Base-by-base conservation (phyloP, 352 stramenopile species). In the Pythium insidiosum region DNA sequence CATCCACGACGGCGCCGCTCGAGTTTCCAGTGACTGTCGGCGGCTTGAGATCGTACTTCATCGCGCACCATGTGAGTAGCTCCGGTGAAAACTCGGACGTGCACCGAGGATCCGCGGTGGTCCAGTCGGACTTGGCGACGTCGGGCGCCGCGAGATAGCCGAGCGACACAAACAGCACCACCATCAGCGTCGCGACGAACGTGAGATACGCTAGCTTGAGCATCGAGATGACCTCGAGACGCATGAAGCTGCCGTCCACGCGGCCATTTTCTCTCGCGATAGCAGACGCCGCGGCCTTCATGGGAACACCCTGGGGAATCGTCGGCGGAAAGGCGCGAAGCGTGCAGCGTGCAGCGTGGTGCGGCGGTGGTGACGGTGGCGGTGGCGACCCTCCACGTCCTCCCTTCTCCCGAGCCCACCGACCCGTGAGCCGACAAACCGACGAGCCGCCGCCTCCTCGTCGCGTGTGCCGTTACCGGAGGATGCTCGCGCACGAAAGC, bases 181-280 rank as follows among this genome's bases (percentile, higher is more conserved):
- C 46, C 11, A 75, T 53, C 4, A 33, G 58, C 50, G 43, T 61
- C 23, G 0, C 63, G 47, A 20, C 34, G 6, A 52, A 38, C 6
- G 56, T 63, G 18, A 78, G 21, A 2, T 58, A 33, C 5, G 63
- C 26, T 13, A 84, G 43, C 50, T 84, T 84, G 44, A 80, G 48
- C 56, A 78, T 67, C 13, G 71, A 78, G 11, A 76, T 61, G 24
- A 81, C 68, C 35, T 84, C 71, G 30, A 84, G 73, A 23, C 66
- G 57, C 68, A 78, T 84, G 38, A 84, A 84, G 40, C 65, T 75
- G 28, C 67, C 66, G 42, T 75, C 68, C n/a, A n/a, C n/a, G n/a
- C n/a, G n/a, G n/a, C n/a, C n/a, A n/a, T n/a, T n/a, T n/a, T n/a
- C n/a, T n/a, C n/a, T n/a, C n/a, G n/a, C n/a, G n/a, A n/a, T n/a